Conservation (phyloP, 305 asterid genomes). For the Petunia hybrid region DNA sequence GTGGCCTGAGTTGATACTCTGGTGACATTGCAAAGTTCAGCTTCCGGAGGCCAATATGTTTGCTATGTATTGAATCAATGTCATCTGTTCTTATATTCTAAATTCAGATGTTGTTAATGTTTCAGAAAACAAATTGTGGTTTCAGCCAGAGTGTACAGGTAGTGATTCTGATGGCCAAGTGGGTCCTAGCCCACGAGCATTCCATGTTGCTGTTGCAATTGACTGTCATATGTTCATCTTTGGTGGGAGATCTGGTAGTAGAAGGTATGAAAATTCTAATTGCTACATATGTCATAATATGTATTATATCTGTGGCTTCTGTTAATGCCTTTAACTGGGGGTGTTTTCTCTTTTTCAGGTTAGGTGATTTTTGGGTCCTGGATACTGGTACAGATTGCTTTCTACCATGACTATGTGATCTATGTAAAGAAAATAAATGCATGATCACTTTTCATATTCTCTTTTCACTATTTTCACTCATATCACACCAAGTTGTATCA, state of each 20-base stretch:
- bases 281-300: conserved; percentile 29
- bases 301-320: conserved; percentile 33
- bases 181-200: conserved; percentile 91
- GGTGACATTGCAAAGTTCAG: not conserved
- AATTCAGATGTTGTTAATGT: conserved; percentile 39
- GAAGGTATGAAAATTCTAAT: conserved; percentile 58
- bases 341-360: conserved; percentile 58
- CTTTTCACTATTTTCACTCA: conserved; percentile 26
- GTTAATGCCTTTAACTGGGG: conserved; percentile 38
- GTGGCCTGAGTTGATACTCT: conserved; percentile 17
- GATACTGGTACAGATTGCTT: conserved; percentile 79
- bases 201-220: conserved; percentile 83
- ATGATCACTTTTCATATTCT: conserved; percentile 6
- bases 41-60: conserved; percentile 10
- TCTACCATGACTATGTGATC: conserved; percentile 27
- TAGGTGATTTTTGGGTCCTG: conserved; percentile 98
- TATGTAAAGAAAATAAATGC: conserved; percentile 25
- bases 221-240: conserved; percentile 96
- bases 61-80: conserved; percentile 3
- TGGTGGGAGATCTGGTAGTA: conserved; percentile 91
- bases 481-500: conserved; percentile 20
- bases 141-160: conserved; percentile 88
- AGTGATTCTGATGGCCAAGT: conserved; percentile 76
- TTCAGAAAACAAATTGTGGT: conserved; percentile 90
- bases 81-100: conserved; percentile 20